Evolutionary conservation across 805 yeast genomes (phyloP).

Genomic region (Kuraishia molischiana): DNA sequence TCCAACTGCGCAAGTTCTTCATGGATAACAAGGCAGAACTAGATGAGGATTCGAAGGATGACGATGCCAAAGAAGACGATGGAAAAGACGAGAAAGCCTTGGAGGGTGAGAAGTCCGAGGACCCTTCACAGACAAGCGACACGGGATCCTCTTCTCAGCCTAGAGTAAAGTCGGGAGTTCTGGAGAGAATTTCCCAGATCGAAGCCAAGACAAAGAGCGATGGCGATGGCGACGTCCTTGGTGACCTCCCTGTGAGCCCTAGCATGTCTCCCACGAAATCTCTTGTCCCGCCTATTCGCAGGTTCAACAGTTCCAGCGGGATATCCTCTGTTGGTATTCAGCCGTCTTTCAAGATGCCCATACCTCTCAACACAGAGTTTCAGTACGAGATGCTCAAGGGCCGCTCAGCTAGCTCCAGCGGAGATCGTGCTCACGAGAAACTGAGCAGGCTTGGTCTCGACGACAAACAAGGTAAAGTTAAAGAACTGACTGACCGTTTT

Average conservation of each 20-base stretch:
- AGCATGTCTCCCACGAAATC: background rate
- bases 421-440: background rate
- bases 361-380: background rate
- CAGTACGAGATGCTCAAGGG: background rate
- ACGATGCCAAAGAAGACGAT: conserved; percentile 5
- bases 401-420: background rate
- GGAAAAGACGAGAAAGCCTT: background rate
- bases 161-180: conserved; percentile 3
- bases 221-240: background rate
- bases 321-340: background rate
- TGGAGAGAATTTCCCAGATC: conserved; percentile 9
- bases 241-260: background rate
- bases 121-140: background rate
- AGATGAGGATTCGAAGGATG: conserved; percentile 12
- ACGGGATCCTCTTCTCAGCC: background rate
- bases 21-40: conserved; percentile 30
- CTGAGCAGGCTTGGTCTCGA: background rate
- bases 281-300: background rate
- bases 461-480: conserved; percentile 30
- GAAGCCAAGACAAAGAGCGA: conserved; percentile 6
- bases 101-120: background rate
- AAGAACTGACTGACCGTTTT: conserved; percentile 55
- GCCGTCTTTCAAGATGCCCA: background rate
- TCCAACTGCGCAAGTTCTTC: conserved; percentile 71
- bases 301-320: background rate